These are phyloP conservation scores for Hemileccinum hortonii DNA, from an alignment of 1,284 basidiomycete genomes.

Conservation along the genomic window DNA sequence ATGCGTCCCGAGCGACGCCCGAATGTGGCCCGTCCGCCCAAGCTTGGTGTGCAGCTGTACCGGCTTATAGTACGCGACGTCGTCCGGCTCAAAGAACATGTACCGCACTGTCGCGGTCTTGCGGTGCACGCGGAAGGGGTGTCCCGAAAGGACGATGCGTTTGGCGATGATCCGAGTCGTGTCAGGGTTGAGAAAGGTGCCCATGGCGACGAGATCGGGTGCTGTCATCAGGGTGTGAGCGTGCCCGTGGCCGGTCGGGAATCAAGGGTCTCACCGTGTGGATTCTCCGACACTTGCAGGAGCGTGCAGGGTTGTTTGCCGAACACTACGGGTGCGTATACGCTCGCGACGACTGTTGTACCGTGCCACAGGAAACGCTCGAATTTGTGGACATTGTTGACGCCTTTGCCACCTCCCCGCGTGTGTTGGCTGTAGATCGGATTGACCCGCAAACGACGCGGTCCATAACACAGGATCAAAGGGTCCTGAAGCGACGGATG, in stretches of 20 bases:
- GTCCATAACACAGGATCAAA: constrained; percentile 86
- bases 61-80: constrained; percentile 92
- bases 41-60: constrained; percentile 93
- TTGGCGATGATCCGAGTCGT: constrained; percentile 93
- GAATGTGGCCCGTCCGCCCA: constrained; percentile 89
- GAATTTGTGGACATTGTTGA: constrained; percentile 97
- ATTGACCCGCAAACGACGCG: constrained; percentile 79
- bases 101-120: constrained; percentile 97
- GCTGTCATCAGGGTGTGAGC: too few relatives aligned
- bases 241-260: too few relatives aligned
- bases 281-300: constrained; percentile 61
- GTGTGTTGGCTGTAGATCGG: constrained; percentile 94
- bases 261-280: constrained; percentile 50
- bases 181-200: constrained; percentile 85
- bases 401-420: constrained; percentile 83
- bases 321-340: constrained; percentile 88
- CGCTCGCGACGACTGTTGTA: constrained; percentile 77
- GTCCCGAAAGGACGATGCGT: constrained; percentile 89
- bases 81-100: constrained; percentile 97
- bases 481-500: constrained; percentile 60
- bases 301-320: constrained; percentile 82
- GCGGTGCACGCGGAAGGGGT: constrained; percentile 97
- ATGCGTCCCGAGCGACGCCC: constrained; percentile 94
- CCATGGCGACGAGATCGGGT: constrained; percentile 87
- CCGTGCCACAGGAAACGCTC: constrained; percentile 91